Percentiles rank a stretch among this genome's conserved stretches.
phyloP scores from a whole-genome alignment of 2,329 filamentous ascomycete species.

The Teratosphaeria viscida region DNA sequence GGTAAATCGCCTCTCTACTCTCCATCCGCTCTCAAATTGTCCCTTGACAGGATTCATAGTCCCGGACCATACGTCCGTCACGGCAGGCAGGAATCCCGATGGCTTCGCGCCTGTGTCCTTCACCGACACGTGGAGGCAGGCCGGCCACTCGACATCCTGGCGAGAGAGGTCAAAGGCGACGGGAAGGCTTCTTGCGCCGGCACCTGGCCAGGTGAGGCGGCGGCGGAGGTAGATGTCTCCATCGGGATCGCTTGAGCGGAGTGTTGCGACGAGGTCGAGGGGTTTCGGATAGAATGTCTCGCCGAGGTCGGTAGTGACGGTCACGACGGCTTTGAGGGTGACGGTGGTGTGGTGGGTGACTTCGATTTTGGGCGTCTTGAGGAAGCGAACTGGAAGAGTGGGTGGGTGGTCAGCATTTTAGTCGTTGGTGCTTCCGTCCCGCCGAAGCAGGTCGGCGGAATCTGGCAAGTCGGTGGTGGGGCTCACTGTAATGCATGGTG shows the following conservation, averaged over 20 bases:
- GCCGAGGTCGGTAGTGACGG: conserved; percentile 59
- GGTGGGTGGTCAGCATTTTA: neutral
- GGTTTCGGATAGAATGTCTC: conserved; percentile 49
- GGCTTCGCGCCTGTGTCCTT: conserved; percentile 17
- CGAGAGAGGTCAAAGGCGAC: conserved; percentile 32
- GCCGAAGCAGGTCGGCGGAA: neutral
- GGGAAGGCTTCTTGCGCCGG: conserved; percentile 33
- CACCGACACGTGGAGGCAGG: conserved; percentile 32
- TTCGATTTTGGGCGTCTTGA: conserved; percentile 49
- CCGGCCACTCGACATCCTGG: conserved; percentile 28
- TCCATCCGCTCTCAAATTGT: conserved; percentile 35
- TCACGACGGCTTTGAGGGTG: conserved; percentile 44
- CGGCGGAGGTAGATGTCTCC: conserved; percentile 33
- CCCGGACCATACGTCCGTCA: conserved; percentile 50
- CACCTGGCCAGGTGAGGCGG: conserved; percentile 32
- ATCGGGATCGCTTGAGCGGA: conserved; percentile 23
- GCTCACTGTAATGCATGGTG: conserved; percentile 9
- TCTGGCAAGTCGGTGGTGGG: neutral
- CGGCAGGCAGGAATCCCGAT: conserved; percentile 26
- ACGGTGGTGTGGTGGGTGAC: conserved; percentile 28
- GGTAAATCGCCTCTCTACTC: conserved; percentile 46
- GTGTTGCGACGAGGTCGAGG: conserved; percentile 32
- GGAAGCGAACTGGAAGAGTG: conserved; percentile 43
- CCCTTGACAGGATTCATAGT: conserved; percentile 31
- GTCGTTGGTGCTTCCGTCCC: neutral